Percentiles rank a stretch among this genome's conserved stretches.
phyloP scores from a whole-genome alignment of 768 basidiomycete species.

The Chiua virens region DNA sequence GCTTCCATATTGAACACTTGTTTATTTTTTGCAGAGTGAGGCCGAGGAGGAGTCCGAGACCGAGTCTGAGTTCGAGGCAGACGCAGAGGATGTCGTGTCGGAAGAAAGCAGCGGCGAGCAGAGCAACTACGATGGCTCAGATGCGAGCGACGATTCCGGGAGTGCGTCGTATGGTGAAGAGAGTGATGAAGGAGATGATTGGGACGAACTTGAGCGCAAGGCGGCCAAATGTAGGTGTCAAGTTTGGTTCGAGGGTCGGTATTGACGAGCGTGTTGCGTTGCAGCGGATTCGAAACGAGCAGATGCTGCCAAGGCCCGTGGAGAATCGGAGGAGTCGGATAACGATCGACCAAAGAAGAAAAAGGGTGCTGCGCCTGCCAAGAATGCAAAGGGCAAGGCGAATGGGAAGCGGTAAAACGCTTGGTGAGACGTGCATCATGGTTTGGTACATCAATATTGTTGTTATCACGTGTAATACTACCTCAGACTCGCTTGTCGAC shows the following conservation, averaged over 20 bases:
- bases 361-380: conserved; percentile 16
- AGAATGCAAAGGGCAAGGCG: conserved; percentile 38
- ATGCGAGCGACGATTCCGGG: conserved; percentile 57
- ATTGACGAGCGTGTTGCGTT: not conserved
- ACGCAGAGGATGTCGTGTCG: conserved; percentile 42
- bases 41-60: conserved; percentile 62
- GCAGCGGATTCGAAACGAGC: conserved; percentile 52
- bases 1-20: conserved; percentile 30
- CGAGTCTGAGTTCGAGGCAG: conserved; percentile 67
- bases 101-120: conserved; percentile 50
- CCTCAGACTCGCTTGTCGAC: too few species aligned
- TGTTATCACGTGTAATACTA: too few species aligned
- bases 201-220: conserved; percentile 93
- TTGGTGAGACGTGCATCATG: too few species aligned
- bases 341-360: conserved; percentile 45
- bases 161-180: conserved; percentile 63
- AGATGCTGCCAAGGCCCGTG: conserved; percentile 37
- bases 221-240: conserved; percentile 72
- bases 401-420: conserved; percentile 39
- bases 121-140: conserved; percentile 54
- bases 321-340: conserved; percentile 56
- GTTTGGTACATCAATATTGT: too few species aligned
- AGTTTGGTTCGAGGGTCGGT: not conserved
- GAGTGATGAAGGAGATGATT: conserved; percentile 85
- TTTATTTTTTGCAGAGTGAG: conserved; percentile 47